Conservation (phyloP, 2,329 filamentous ascomycete genomes). For the Berkeleyomyces rouxiae region DNA sequence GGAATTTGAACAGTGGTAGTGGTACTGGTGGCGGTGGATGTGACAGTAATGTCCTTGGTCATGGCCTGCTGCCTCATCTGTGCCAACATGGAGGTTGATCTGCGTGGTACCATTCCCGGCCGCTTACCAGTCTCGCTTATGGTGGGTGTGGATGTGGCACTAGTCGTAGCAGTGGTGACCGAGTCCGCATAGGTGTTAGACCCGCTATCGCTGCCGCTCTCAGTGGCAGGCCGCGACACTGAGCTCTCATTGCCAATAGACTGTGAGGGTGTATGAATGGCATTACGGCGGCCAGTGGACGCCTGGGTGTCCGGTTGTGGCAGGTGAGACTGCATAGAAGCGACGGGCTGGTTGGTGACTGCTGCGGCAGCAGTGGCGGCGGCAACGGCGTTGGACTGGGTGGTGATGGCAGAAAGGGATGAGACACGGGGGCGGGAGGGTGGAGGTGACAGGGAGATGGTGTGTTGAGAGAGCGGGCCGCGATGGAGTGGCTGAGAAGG, state of each 20-base stretch:
- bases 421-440: background rate
- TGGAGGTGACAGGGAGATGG: background rate
- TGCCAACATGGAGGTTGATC: slow-evolving; percentile 10
- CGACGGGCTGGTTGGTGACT: background rate
- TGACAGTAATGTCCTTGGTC: slow-evolving; percentile 5
- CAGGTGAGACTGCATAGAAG: background rate
- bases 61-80: slow-evolving; percentile 5
- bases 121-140: background rate
- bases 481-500: background rate
- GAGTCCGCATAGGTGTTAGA: slow-evolving; percentile 8
- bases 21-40: slow-evolving; percentile 4
- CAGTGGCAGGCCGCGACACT: background rate
- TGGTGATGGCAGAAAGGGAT: slow-evolving; percentile 3
- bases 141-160: background rate
- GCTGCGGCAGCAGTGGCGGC: background rate
- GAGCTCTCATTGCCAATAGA: slow-evolving; percentile 5
- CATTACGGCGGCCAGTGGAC: slow-evolving; percentile 4
- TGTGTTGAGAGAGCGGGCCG: slow-evolving; percentile 1
- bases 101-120: slow-evolving; percentile 8
- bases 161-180: slow-evolving; percentile 7
- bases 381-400: background rate
- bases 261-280: slow-evolving; percentile 6
- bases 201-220: slow-evolving; percentile 8
- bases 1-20: slow-evolving; percentile 8
- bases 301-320: slow-evolving; percentile 4